phyloP scores from a whole-genome alignment of 257 asterid species.

The Salvia miltiorrhiza region DNA sequence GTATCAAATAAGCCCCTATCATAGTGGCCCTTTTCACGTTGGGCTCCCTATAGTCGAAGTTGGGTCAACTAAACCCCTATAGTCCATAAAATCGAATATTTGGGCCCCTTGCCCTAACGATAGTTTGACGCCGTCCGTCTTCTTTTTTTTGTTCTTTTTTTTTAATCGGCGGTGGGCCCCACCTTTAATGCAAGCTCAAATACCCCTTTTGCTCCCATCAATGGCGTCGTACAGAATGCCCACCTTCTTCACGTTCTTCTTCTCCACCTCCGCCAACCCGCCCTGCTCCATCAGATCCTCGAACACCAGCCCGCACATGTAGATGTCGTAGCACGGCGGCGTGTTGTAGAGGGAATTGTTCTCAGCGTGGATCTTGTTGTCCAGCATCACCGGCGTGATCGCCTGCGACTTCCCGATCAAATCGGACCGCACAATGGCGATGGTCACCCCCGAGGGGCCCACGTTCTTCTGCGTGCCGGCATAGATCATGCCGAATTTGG shows the following conservation, averaged over 20 bases:
- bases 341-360: constrained; percentile 85
- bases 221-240: constrained; percentile 66
- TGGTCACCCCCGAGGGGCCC: constrained; percentile 95
- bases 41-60: no score
- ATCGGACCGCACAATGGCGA: constrained; percentile 66
- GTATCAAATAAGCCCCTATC: no score
- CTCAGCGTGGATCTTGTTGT: constrained; percentile 85
- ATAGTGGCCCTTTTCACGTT: no score
- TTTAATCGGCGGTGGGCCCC: no score
- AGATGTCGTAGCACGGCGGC: constrained; percentile 90
- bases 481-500: no score
- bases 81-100: no score
- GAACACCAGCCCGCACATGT: constrained; percentile 89
- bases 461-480: constrained; percentile 97
- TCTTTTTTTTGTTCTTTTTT: no score
- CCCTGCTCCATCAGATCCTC: constrained; percentile 90
- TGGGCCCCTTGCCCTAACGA: no score
- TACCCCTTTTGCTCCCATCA: constrained; percentile 72
- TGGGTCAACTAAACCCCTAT: no score
- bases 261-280: constrained; percentile 74
- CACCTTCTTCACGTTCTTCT: constrained; percentile 74
- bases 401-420: constrained; percentile 73
- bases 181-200: no score
- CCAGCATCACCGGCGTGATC: constrained; percentile 84
- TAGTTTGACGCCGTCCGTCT: no score